phyloP scores from a whole-genome alignment of 805 yeast species.

The Pichia californica region DNA sequence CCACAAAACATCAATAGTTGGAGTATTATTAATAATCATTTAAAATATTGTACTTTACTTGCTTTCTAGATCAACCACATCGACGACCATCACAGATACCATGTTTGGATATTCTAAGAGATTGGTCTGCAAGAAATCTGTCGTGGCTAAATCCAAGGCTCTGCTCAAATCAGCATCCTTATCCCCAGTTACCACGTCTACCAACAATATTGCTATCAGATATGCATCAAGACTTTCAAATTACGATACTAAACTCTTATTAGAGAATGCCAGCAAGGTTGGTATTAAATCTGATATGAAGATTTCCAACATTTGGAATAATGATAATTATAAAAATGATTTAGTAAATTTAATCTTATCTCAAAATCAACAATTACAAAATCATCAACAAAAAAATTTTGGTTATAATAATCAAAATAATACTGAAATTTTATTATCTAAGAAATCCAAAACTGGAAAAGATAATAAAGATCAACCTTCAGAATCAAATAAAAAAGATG shows the following conservation, averaged over 20 bases:
- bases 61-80: no score
- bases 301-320: neutral
- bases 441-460: slow-evolving; percentile 1
- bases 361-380: no score
- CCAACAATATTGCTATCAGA: neutral
- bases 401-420: neutral
- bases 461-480: slow-evolving; percentile 4
- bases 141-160: neutral
- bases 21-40: no score
- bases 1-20: no score
- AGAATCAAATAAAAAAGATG: no score
- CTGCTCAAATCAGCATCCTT: neutral
- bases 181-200: neutral
- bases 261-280: no score
- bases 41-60: no score
- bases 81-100: no score
- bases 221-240: slow-evolving; percentile 7
- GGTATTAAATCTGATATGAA: neutral
- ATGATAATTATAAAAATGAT: no score
- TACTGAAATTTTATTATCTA: neutral
- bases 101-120: slow-evolving; percentile 8
- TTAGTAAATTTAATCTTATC: no score
- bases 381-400: no score
- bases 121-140: slow-evolving; percentile 4
- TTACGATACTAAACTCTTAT: neutral